A percentile compares a stretch with the other conserved stretches of the same genome.
phyloP scores from a whole-genome alignment of 768 basidiomycete genomes.

The Boletus rufocinnamomeus region DNA sequence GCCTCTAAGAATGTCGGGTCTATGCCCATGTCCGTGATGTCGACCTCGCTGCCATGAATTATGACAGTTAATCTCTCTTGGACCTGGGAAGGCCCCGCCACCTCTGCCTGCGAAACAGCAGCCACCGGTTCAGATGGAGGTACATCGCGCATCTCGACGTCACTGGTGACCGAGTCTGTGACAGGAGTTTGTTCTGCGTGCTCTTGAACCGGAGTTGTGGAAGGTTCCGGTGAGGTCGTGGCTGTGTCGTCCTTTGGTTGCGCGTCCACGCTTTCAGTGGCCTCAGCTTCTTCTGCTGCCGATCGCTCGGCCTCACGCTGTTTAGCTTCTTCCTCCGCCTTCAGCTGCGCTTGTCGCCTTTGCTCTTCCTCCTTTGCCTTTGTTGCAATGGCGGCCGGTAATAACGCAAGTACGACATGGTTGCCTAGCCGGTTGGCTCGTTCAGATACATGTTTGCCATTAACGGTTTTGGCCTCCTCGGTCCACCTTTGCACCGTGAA shows the following conservation, averaged over 20 bases:
- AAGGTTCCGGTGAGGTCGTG: constrained; percentile 14
- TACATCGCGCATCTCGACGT: constrained; percentile 55
- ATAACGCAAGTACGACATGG: constrained; percentile 69
- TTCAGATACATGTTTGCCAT: constrained; percentile 71
- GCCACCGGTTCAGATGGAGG: constrained; percentile 23
- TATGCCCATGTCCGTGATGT: constrained; percentile 98
- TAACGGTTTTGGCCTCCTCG: constrained; percentile 82
- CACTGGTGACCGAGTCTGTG: constrained; percentile 38
- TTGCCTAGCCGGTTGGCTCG: constrained; percentile 66
- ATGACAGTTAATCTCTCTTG: constrained; percentile 78
- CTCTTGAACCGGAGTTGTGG: constrained; percentile 13
- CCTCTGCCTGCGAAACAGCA: constrained; percentile 19
- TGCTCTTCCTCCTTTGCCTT: constrained; percentile 45
- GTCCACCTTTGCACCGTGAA: constrained; percentile 86
- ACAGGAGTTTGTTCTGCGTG: constrained; percentile 19
- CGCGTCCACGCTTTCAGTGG: constrained; percentile 32
- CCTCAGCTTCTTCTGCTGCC: constrained; percentile 36
- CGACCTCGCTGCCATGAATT: constrained; percentile 90
- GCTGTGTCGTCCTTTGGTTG: constrained; percentile 18
- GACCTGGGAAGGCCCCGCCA: constrained; percentile 38
- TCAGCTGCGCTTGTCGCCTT: constrained; percentile 48
- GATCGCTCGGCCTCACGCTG: constrained; percentile 39
- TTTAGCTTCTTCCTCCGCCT: constrained; percentile 51
- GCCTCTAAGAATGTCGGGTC: constrained; percentile 98
- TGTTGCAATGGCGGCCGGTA: constrained; percentile 76